A percentile compares a stretch with the other conserved stretches of the same genome.
Conservation (phyloP, 2,329 filamentous ascomycete species). For the Thermothelomyces thermophilus region DNA sequence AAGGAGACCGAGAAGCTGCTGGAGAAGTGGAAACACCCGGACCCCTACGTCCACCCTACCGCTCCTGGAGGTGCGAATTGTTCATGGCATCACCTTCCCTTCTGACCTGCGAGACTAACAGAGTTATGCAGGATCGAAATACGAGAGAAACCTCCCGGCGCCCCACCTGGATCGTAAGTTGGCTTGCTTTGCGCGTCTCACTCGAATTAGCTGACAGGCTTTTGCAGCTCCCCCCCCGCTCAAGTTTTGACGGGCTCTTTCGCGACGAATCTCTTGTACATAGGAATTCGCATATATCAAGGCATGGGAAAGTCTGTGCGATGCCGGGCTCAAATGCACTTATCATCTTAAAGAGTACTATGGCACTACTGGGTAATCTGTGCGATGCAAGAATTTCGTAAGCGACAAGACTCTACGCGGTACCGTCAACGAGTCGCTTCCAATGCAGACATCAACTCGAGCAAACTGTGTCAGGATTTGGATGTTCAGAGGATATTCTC, state of each 20-base stretch:
- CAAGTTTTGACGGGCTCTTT: constrained; percentile 34
- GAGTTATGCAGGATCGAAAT: constrained; percentile 70
- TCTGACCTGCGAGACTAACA: constrained; percentile 7
- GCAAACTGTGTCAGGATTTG: too few relatives aligned
- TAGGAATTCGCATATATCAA: constrained; percentile 4
- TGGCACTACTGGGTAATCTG: too few relatives aligned
- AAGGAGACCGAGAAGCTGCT: constrained; percentile 83
- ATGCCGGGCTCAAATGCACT: background rate
- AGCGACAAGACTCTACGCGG: too few relatives aligned
- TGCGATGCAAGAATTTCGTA: too few relatives aligned
- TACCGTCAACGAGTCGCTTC: too few relatives aligned
- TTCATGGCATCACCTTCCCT: too few relatives aligned
- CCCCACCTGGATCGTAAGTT: constrained; percentile 75
- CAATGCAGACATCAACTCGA: background rate
- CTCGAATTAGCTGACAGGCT: constrained; percentile 19
- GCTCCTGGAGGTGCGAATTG: constrained; percentile 79
- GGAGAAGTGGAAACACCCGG: constrained; percentile 94
- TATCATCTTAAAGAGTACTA: too few relatives aligned
- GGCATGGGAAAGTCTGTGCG: background rate
- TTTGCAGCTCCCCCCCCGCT: constrained; percentile 44
- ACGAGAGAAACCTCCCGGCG: constrained; percentile 82
- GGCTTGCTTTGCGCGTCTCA: background rate
- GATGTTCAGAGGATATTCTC: constrained; percentile 47
- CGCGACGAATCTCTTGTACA: constrained; percentile 13
- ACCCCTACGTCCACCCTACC: constrained; percentile 82